phyloP scores from a whole-genome alignment of 768 basidiomycete species.

The Paxillus rubicundulus region DNA sequence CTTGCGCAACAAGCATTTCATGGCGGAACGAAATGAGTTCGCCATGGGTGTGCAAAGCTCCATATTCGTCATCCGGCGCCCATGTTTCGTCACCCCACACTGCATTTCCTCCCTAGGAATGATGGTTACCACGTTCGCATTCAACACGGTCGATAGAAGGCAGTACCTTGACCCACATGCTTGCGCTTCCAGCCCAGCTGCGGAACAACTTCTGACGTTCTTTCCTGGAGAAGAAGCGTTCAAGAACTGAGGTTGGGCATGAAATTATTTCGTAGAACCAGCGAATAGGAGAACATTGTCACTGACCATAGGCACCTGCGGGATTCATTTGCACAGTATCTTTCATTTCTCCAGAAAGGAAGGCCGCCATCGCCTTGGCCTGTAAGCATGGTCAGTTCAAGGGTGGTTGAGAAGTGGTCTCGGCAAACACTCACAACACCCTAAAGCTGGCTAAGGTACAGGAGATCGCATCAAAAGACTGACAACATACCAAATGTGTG shows the following conservation, averaged over 20 bases:
- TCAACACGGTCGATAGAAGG: not conserved
- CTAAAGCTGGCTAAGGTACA: conserved; percentile 34
- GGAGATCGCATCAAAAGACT: not conserved
- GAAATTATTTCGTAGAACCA: not conserved
- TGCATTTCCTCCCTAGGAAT: conserved; percentile 65
- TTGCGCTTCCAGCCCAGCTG: conserved; percentile 92
- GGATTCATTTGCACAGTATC: conserved; percentile 87
- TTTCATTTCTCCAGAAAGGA: conserved; percentile 94
- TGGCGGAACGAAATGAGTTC: conserved; percentile 78
- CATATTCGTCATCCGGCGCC: conserved; percentile 76
- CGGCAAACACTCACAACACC: conserved; percentile 60
- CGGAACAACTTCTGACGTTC: conserved; percentile 90
- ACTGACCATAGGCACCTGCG: conserved; percentile 70
- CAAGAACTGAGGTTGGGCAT: conserved; percentile 50
- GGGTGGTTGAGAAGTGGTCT: not conserved
- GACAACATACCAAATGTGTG: conserved; percentile 67
- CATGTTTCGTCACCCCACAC: conserved; percentile 77
- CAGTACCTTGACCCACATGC: conserved; percentile 89
- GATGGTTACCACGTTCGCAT: not conserved
- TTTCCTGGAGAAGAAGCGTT: conserved; percentile 85
- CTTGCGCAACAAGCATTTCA: conserved; percentile 7
- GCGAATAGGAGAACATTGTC: not conserved
- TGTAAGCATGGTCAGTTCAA: conserved; percentile 25
- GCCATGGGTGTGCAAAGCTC: conserved; percentile 65
- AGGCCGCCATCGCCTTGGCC: conserved; percentile 94